phyloP scores from a whole-genome alignment of 768 basidiomycete species.

The Auriculariales sp. region DNA sequence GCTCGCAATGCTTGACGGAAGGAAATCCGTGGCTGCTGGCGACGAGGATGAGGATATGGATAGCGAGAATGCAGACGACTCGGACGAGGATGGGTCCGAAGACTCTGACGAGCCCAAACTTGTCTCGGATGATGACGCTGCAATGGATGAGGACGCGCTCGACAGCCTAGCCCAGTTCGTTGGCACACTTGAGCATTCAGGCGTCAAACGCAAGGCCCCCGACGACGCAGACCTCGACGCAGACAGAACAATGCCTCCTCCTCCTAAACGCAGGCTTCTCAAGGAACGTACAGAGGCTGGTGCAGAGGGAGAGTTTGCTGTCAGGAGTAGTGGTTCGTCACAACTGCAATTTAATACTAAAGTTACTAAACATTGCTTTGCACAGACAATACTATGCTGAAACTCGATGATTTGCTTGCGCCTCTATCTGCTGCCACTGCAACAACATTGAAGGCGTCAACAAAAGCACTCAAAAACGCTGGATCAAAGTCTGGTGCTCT shows the following conservation, averaged over 20 bases:
- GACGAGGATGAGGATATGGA: slow-evolving; percentile 25
- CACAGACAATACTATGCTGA: slow-evolving; percentile 38
- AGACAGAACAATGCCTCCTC: slow-evolving; percentile 12
- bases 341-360: not conserved
- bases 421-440: slow-evolving; percentile 49
- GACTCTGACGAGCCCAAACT: slow-evolving; percentile 26
- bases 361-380: slow-evolving; percentile 2
- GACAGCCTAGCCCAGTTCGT: slow-evolving; percentile 62
- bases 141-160: slow-evolving; percentile 25
- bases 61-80: slow-evolving; percentile 29
- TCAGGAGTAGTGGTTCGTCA: not conserved
- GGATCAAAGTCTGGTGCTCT: slow-evolving; percentile 45
- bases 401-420: slow-evolving; percentile 60
- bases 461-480: slow-evolving; percentile 42
- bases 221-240: slow-evolving; percentile 21
- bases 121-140: slow-evolving; percentile 11
- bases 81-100: slow-evolving; percentile 21
- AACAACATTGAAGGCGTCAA: slow-evolving; percentile 52
- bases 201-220: slow-evolving; percentile 59
- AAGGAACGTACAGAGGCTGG: slow-evolving; percentile 67
- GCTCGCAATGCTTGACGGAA: slow-evolving; percentile 9
- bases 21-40: slow-evolving; percentile 16
- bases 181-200: slow-evolving; percentile 40
- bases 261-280: slow-evolving; percentile 45
- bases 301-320: slow-evolving; percentile 62